Conservation (phyloP, 2,329 filamentous ascomycete species). For the Arthrinium phaeospermum region DNA sequence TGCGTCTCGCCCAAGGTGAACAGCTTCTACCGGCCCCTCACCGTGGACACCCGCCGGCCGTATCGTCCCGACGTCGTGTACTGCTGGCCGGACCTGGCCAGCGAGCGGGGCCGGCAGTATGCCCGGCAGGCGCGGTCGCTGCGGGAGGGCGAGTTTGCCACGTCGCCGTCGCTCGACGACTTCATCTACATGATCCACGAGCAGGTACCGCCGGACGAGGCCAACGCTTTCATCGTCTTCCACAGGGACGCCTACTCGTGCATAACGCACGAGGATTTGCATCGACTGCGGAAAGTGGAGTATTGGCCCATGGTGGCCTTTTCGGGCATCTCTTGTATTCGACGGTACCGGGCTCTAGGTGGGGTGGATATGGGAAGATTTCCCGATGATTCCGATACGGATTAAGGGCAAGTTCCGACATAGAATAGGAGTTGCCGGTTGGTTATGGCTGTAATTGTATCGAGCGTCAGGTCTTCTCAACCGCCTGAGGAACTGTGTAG, state of each 20-base stretch:
- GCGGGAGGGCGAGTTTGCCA: not conserved
- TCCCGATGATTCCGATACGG: not conserved
- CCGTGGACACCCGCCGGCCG: too few species aligned
- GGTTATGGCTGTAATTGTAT: not conserved
- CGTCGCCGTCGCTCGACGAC: not conserved
- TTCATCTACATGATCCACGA: too few species aligned
- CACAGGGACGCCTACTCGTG: too few species aligned
- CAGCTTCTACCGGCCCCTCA: not conserved
- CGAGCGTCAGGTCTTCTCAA: not conserved
- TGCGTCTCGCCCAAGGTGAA: not conserved
- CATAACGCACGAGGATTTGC: not conserved
- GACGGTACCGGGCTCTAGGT: not conserved
- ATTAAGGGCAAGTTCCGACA: not conserved
- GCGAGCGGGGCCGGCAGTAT: not conserved
- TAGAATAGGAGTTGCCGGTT: not conserved
- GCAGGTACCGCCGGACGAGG: too few species aligned
- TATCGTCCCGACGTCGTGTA: too few species aligned
- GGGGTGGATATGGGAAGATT: not conserved
- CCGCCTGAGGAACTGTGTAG: too few species aligned
- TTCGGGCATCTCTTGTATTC: not conserved
- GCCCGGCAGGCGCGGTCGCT: not conserved
- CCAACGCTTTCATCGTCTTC: too few species aligned
- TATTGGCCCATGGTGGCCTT: conserved; percentile 2
- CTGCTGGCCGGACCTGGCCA: not conserved
- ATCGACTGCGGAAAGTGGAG: not conserved